Conservation (phyloP, 2,329 filamentous ascomycete species). For the Nemania bipapillata region DNA sequence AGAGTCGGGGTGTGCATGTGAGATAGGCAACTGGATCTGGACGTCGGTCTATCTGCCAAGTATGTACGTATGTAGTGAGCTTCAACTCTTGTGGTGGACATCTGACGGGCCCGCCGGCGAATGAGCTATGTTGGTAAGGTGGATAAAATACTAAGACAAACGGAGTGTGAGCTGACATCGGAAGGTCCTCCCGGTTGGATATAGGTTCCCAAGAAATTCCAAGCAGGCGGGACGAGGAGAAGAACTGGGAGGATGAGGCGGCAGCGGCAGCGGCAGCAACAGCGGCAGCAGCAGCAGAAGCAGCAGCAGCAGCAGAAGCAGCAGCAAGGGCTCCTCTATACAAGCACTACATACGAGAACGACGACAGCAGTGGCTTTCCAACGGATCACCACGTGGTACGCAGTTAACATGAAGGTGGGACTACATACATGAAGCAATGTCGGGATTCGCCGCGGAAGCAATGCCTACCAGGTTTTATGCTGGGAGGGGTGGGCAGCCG, state of each 20-base stretch:
- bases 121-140: conserved; percentile 26
- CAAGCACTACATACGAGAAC: conserved; percentile 4
- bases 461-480: conserved; percentile 24
- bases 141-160: conserved; percentile 24
- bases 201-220: conserved; percentile 9
- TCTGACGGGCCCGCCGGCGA: conserved; percentile 26
- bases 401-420: conserved; percentile 25
- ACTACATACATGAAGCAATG: conserved; percentile 18
- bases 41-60: conserved; percentile 25
- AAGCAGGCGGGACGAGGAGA: background rate
- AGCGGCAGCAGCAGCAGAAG: too few species aligned
- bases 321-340: conserved; percentile 14
- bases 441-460: conserved; percentile 37
- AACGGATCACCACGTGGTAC: conserved; percentile 29
- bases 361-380: conserved; percentile 14
- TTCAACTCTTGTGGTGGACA: conserved; percentile 19
- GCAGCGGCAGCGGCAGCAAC: too few species aligned
- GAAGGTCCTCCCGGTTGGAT: conserved; percentile 6
- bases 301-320: too few species aligned
- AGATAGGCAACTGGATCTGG: conserved; percentile 22
- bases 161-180: conserved; percentile 24
- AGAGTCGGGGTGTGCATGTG: conserved; percentile 21
- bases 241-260: conserved; percentile 10
- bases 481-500: conserved; percentile 14
- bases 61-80: conserved; percentile 25